Base-by-base conservation (phyloP, 345 rosid genomes). In the Citrus maxima region DNA sequence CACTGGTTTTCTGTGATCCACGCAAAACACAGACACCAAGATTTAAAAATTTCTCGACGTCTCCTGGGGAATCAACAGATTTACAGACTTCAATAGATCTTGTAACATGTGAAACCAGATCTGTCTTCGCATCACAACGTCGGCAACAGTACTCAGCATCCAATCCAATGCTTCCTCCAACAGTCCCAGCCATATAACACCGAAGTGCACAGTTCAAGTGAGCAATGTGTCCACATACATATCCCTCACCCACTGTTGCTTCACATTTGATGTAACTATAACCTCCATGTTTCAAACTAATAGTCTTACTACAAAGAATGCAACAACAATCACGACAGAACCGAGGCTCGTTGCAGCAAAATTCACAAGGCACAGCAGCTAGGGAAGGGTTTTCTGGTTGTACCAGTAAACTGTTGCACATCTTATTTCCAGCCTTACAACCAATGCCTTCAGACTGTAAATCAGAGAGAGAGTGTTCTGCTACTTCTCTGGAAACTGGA, bases 91-190 rank as follows among this genome's bases (percentile, higher is more conserved):
- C 83, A 62, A 89, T 42, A 82, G 91, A 82, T 79, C 68, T 84
- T 70, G 12, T 66, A 79, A 85, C 97, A 85, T 91, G 95, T 60
- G 93, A 86, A 78, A 93, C 81, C 68, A 95, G 84, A 82, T 84
- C 91, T 67, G 84, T 89, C 78, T 80, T 90, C 13, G 90, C 85
- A 55, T 95, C 99, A 86, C 98, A 95, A 67, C 95, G 90, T 56
- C 97, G 87, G 70, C 98, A 93, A 64, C 81, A 91, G 80, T 92
- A 93, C 86, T 93, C 98, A 37, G 93, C 94, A 88, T 92, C 96
- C 84, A 95, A 84, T n/a, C 93, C 93, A 21, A 95, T 90, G 77
- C 86, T 87, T 80, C 98, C 99, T 78, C 97, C 97, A 60, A 92
- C 79, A 24, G 91, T 90, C 61, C 97, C 99, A 85, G 98, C 97